These are phyloP conservation scores for Tetrapyrgos nigripes DNA, from an alignment of 1,284 basidiomycete species.

Conservation along the genomic window DNA sequence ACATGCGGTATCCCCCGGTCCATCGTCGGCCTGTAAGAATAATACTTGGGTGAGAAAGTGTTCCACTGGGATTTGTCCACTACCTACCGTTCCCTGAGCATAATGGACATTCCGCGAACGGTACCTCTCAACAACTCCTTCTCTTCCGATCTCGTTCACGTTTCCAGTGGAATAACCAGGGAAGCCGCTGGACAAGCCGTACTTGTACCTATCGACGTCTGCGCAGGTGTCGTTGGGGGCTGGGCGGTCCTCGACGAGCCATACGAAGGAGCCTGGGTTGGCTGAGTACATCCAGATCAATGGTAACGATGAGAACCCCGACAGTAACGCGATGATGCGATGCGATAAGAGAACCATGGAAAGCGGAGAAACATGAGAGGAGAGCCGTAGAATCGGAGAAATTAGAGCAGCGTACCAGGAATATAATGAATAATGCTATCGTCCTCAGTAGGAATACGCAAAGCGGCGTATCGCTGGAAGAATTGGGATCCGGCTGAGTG, in stretches of 20 bases:
- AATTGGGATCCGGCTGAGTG: constrained; percentile 17
- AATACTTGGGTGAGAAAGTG: no score
- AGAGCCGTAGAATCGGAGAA: no score
- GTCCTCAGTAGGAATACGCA: constrained; percentile 4
- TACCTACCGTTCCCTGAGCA: constrained; percentile 14
- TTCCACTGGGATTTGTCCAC: no score
- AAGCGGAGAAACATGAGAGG: no score
- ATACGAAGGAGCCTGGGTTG: constrained; percentile 20
- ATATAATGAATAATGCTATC: constrained; percentile 13
- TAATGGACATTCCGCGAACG: constrained; percentile 13
- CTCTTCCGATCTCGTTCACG: constrained; percentile 2
- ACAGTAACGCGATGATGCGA: no score
- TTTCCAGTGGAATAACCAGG: constrained; percentile 8
- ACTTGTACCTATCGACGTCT: constrained; percentile 14
- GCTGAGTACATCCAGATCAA: no score
- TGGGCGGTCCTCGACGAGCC: constrained; percentile 14
- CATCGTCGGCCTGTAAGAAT: constrained; percentile 10
- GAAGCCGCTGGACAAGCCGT: constrained; percentile 13
- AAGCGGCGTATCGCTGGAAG: constrained; percentile 15
- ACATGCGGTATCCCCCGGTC: constrained; percentile 15
- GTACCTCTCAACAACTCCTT: constrained; percentile 10
- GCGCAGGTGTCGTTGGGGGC: constrained; percentile 8
- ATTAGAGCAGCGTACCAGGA: not conserved
- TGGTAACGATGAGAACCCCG: no score
- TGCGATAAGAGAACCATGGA: not conserved